Base-by-base conservation (phyloP, 768 basidiomycete genomes). In the Mycena kentingensis region DNA sequence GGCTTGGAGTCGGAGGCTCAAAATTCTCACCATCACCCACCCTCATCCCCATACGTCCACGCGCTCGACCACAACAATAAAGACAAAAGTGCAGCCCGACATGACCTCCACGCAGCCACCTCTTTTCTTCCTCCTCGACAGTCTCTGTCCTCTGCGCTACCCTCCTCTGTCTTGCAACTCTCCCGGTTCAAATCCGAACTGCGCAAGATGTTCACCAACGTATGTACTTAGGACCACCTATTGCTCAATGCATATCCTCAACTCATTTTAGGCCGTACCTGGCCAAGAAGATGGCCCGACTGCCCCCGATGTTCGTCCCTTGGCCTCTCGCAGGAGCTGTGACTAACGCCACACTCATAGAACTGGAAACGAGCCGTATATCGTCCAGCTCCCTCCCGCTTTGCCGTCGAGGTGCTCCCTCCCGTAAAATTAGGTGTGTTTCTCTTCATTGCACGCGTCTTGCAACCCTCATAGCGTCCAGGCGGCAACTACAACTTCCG, bases 351-450 rank as follows among this genome's bases (percentile, higher is more conserved):
- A 24, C 18, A 2, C 42, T 7, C 46, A 90, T n/a, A n/a, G 87
- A 64, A 73, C 39, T 85, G 77, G 67, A 84, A 84, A 61, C 68
- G 84, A 55, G 84, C 84, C 7, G 76, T 90, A 5, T 72, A 82
- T 58, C 81, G 76, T 27, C 66, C 76, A 28, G 73, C 88, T 4
- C 89, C 89, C 6, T 71, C 68, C 16, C 68, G 73, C 45, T 91
- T 91, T 55, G 67, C 71, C 0, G 79, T 88, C 5, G 79, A 83
- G 42, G 73, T 84, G 54, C 73, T 89, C 13, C 67, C 73, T 3
- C 80, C 87, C 11, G 70, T 70, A 32, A 88, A 87, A 61, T 75
- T 81, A 41, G 79, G 41, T 25, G 18, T 7, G 41, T 42, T 12
- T 42, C 7, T 6, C 16, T 21, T 26, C 44, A 41, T 64, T 31